These are phyloP conservation scores for Apiospora kogelbergensis DNA, from an alignment of 2,329 filamentous ascomycete species.

Conservation along the genomic window DNA sequence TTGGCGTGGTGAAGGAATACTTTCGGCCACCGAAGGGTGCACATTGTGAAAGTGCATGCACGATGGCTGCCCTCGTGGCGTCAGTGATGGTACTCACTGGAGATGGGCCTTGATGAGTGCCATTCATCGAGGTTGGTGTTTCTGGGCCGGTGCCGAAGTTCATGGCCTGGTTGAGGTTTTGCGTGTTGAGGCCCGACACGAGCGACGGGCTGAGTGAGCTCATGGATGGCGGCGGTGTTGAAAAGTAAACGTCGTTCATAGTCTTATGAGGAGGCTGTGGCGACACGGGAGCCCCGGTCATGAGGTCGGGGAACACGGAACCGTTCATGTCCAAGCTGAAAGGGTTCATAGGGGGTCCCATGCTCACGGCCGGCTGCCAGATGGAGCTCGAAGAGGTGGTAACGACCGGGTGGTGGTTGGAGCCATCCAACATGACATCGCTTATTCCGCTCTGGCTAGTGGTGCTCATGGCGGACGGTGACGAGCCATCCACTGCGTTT, in stretches of 20 bases:
- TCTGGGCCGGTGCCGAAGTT: slow-evolving; percentile 67
- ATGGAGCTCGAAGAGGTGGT: slow-evolving; percentile 56
- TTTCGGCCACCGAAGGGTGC: slow-evolving; percentile 58
- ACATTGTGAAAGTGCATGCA: slow-evolving; percentile 59
- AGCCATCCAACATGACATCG: slow-evolving; percentile 87
- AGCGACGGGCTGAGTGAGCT: slow-evolving; percentile 71
- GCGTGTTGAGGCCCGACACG: slow-evolving; percentile 62
- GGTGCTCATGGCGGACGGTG: slow-evolving; percentile 92
- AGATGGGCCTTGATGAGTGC: slow-evolving; percentile 13
- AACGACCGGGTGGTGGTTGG: slow-evolving; percentile 62
- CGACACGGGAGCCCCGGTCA: slow-evolving; percentile 71
- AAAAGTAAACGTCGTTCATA: slow-evolving; percentile 73
- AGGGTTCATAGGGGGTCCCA: slow-evolving; percentile 66
- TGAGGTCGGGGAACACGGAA: slow-evolving; percentile 75
- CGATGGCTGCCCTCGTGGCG: slow-evolving; percentile 60
- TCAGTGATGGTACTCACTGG: slow-evolving; percentile 65
- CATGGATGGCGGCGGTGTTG: slow-evolving; percentile 73
- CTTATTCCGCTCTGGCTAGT: slow-evolving; percentile 89
- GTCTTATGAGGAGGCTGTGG: slow-evolving; percentile 74
- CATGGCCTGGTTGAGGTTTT: slow-evolving; percentile 65
- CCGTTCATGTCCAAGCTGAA: slow-evolving; percentile 75
- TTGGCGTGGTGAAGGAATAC: slow-evolving; percentile 61
- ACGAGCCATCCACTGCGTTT: slow-evolving; percentile 85
- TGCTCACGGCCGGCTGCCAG: slow-evolving; percentile 66
- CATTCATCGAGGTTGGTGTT: slow-evolving; percentile 38